Percentiles rank a stretch among this genome's conserved stretches.
Evolutionary conservation across 495 filamentous ascomycete species (phyloP).

Genomic region (Glarea lozoyensis): DNA sequence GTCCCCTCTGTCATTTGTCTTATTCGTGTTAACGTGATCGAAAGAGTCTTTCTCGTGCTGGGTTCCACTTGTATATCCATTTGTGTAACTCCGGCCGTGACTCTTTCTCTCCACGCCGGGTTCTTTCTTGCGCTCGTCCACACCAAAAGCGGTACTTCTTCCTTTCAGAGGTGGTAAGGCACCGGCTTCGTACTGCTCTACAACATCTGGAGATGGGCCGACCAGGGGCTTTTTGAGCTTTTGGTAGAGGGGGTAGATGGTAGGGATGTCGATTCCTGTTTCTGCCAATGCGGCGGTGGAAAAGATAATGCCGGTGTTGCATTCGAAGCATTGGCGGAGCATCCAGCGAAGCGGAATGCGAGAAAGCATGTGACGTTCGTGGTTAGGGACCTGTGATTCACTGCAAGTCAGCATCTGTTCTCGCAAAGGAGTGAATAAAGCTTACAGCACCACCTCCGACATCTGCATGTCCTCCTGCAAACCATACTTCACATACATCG

Average conservation of each 20-base stretch:
- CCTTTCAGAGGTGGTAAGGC: conserved; percentile 4
- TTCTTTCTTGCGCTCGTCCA: conserved; percentile 4
- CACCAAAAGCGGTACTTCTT: conserved; percentile 11
- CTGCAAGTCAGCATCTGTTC: too few species aligned
- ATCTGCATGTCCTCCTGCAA: conserved; percentile 28
- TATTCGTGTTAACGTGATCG: neutral
- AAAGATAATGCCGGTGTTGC: conserved; percentile 30
- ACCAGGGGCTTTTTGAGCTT: conserved; percentile 10
- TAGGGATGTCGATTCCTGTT: conserved; percentile 24
- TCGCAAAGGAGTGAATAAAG: too few species aligned
- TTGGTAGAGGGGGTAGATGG: conserved; percentile 24
- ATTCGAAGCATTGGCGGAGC: conserved; percentile 31
- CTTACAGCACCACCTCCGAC: conserved; percentile 25
- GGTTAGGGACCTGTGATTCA: too few species aligned
- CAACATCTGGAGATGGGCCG: conserved; percentile 17
- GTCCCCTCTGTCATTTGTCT: too few species aligned
- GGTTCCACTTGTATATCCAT: neutral
- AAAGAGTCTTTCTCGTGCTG: conserved; percentile 1
- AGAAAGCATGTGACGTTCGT: conserved; percentile 38
- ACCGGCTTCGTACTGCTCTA: conserved; percentile 20
- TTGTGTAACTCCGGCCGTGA: neutral
- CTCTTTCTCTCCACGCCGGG: conserved; percentile 1
- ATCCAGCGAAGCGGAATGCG: conserved; percentile 33
- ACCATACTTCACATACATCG: conserved; percentile 29
- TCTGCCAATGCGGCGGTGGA: conserved; percentile 22